These are phyloP conservation scores for Phytophthora palmivora DNA, from an alignment of 352 stramenopile species.

Conservation along the genomic window DNA sequence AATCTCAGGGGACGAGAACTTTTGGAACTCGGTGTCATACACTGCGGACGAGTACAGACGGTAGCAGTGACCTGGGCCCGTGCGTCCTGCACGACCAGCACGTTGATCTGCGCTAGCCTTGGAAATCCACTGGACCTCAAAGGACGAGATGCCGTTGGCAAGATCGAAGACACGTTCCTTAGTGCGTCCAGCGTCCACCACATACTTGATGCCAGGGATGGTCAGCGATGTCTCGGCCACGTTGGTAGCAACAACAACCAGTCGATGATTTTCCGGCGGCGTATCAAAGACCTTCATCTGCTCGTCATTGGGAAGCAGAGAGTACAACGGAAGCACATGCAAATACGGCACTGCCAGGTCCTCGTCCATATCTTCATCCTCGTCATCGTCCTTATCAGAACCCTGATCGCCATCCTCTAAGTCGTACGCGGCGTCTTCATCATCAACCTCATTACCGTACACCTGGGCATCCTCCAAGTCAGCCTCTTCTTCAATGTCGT, in stretches of 20 bases:
- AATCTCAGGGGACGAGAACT: constrained; percentile 92
- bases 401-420: constrained; percentile 47
- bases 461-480: constrained; percentile 73
- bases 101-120: constrained; percentile 90
- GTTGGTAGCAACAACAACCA: constrained; percentile 98
- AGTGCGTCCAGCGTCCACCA: constrained; percentile 96
- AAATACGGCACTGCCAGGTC: constrained; percentile 77
- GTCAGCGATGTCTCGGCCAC: constrained; percentile 98
- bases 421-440: constrained; percentile 50
- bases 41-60: constrained; percentile 97
- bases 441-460: constrained; percentile 63
- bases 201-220: constrained; percentile 96
- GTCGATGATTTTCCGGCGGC: constrained; percentile 87
- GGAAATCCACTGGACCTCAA: constrained; percentile 93
- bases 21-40: constrained; percentile 95
- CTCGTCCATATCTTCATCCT: constrained; percentile 84
- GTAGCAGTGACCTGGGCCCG: constrained; percentile 98
- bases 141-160: constrained; percentile 91
- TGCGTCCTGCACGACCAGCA: constrained; percentile 95
- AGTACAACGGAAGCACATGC: constrained; percentile 97
- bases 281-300: constrained; percentile 93
- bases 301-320: constrained; percentile 95
- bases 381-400: constrained; percentile 63
- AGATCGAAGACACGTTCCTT: constrained; percentile 97
- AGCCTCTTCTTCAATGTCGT: constrained; percentile 85